A percentile compares a stretch with the other conserved stretches of the same genome.
Evolutionary conservation across 2,329 filamentous ascomycete genomes (phyloP).

Genomic region (Dactylellina haptotyla): DNA sequence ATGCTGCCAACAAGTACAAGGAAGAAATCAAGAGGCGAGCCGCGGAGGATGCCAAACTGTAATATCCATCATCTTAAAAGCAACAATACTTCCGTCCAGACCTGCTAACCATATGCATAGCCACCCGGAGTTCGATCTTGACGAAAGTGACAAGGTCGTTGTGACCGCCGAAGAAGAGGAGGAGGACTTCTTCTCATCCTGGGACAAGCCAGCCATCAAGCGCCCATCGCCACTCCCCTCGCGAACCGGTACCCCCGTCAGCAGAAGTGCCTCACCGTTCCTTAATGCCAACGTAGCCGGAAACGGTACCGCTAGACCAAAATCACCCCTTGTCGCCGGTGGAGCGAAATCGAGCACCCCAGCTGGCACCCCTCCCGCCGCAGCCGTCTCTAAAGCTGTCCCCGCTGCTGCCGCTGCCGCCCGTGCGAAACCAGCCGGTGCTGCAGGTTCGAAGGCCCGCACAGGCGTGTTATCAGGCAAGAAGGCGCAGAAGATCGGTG

Average conservation of each 20-base stretch:
- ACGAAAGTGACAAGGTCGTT: conserved; percentile 71
- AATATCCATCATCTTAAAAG: conserved; percentile 61
- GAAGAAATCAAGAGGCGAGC: conserved; percentile 90
- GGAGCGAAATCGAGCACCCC: conserved; percentile 65
- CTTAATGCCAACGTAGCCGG: conserved; percentile 73
- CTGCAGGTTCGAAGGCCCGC: conserved; percentile 75
- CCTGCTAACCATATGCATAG: conserved; percentile 63
- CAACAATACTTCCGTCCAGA: background rate
- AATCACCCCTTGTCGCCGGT: conserved; percentile 79
- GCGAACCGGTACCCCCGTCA: conserved; percentile 83
- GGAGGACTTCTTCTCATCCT: conserved; percentile 98
- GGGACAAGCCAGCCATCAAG: conserved; percentile 98
- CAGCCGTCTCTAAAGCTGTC: conserved; percentile 65
- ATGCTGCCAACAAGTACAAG: conserved; percentile 96
- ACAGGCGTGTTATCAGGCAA: conserved; percentile 85
- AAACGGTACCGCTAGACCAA: conserved; percentile 76
- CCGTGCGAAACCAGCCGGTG: conserved; percentile 72
- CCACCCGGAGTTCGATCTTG: conserved; percentile 86
- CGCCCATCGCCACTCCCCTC: conserved; percentile 92
- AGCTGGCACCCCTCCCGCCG: conserved; percentile 68
- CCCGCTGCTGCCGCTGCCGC: conserved; percentile 82
- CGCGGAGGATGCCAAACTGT: conserved; percentile 85
- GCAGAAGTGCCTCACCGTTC: conserved; percentile 89
- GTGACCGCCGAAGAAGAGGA: conserved; percentile 82
- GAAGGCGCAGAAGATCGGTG: conserved; percentile 84